Conservation (phyloP, 371 early-diverging fungal species). For the Mortierella sp. region DNA sequence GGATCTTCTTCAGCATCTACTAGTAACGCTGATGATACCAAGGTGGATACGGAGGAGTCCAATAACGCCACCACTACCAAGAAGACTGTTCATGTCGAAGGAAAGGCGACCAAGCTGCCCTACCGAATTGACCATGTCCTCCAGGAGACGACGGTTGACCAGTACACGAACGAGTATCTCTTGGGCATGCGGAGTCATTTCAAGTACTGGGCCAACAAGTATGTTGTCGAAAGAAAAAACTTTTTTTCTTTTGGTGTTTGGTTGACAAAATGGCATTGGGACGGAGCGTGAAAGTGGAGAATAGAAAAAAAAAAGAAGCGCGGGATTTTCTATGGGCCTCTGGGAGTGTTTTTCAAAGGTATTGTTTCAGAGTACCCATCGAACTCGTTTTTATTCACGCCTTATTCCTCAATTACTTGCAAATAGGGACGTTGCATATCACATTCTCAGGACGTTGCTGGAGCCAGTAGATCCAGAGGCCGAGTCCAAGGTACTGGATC, state of each 20-base stretch:
- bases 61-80: not conserved
- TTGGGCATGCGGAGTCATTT: constrained; percentile 67
- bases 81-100: constrained; percentile 37
- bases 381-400: too few relatives aligned
- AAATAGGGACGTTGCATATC: constrained; percentile 49
- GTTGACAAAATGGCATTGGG: not conserved
- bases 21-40: not conserved
- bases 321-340: not conserved
- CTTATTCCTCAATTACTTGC: too few relatives aligned
- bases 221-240: constrained; percentile 13
- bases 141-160: constrained; percentile 62
- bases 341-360: too few relatives aligned
- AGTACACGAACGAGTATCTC: constrained; percentile 66
- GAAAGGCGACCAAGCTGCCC: constrained; percentile 41
- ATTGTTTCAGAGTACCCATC: too few relatives aligned
- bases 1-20: not conserved
- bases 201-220: constrained; percentile 68
- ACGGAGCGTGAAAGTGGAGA: not conserved
- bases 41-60: not conserved
- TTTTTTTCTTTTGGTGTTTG: not conserved
- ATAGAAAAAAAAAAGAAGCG: not conserved
- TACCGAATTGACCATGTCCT: constrained; percentile 63
- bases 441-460: constrained; percentile 43
- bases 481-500: constrained; percentile 28
- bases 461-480: not conserved